Base-by-base conservation (phyloP, 306 rosid genomes). In the Pyrus communis region DNA sequence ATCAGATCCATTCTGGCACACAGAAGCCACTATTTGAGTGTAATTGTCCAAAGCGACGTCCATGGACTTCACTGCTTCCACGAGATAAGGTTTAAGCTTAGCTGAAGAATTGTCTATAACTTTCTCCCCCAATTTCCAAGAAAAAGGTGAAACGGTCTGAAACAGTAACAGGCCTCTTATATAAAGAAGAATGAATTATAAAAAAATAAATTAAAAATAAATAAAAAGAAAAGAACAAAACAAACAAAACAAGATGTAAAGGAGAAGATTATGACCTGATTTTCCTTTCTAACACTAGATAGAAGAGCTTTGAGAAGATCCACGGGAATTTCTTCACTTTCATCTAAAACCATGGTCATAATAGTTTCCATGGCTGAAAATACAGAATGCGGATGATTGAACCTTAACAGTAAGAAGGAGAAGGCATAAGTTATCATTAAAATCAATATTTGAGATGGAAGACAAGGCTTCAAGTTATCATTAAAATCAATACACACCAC, bases 81-180 rank as follows among this genome's bases (percentile, higher is more conserved):
- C 71, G 13, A 94, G 80, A 80, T 79, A 85, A 23, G 90, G 83
- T 80, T 83, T 81, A 45, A 91, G 87, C 80, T 80, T 90, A 64
- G 72, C 76, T 67, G 95, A 85, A 89, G 93, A 91, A 28, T 84
- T 87, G 7, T 74, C 78, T 23, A 94, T 35, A 46, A 94, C 95
- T 66, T 80, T 85, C 86, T 84, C 87, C 58, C 83, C 97, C 87
- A 91, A 73, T 79, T 84, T 81, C 93, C 94, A 80, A 23, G 89
- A 85, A 54, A 77, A 51, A 10, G 93, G 93, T 38, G 92, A 86
- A 68, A 67, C 70, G 8, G 75, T 73, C 98, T 94, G 82, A 64
- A 78, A 85, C 68, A 84, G 75, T 51, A 75, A 31, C 58, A 62
- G 55, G 72, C 58, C 71, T 69, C 45, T 45, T 38, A 51, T 23